Evolutionary conservation across 1,284 basidiomycete genomes (phyloP), one percentile per base, ranked within the genome.

Genomic region (Pisolithus thermaeus): DNA sequence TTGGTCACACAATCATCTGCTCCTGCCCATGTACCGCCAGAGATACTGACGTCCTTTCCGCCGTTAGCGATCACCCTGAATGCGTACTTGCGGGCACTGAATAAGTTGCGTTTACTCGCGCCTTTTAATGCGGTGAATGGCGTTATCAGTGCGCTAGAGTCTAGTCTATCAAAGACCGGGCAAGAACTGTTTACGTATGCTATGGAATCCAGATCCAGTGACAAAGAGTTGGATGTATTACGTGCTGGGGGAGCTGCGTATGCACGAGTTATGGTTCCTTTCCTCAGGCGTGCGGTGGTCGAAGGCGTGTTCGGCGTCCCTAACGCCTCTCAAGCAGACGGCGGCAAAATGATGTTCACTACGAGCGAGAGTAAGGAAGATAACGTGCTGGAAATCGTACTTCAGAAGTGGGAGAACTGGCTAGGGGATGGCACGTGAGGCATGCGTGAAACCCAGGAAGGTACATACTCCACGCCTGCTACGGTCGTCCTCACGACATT

Each of bases 51-150:
- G 0, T 79, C 85, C 2, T 92, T 87, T 59, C 87, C 90, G 1
- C 87, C 90, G 0, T 72, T 96, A 2, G 92, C 90, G 1, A 70
- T 79, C 23, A 80, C 83, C 55, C 77, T 87, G 45, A 97, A 97
- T 64, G 77, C 81, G 0, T 70, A 93, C 32, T 74, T 93, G 4
- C 75, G 80, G 1, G 77, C 87, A 0, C 72, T 97, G 47, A 97
- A 97, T 67, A 75, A 84, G 2, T 75, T 97, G 12, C 85, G 93
- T 1, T 73, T 93, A 8, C 77, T 96, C 9, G 90, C 90, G 0
- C 90, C 92, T 0, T 69, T 80, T 7, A 39, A 73, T 84, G 39
- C 70, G 77, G 45, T 66, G 62, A 36, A 2, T 65, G 75, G 30
- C 64, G 52, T 92, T 3, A 62, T 74, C 1, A 58, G 60, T 0